These are phyloP conservation scores for Echeveria elegans DNA, from an alignment of 164 flowering plant species.

Conservation along the genomic window DNA sequence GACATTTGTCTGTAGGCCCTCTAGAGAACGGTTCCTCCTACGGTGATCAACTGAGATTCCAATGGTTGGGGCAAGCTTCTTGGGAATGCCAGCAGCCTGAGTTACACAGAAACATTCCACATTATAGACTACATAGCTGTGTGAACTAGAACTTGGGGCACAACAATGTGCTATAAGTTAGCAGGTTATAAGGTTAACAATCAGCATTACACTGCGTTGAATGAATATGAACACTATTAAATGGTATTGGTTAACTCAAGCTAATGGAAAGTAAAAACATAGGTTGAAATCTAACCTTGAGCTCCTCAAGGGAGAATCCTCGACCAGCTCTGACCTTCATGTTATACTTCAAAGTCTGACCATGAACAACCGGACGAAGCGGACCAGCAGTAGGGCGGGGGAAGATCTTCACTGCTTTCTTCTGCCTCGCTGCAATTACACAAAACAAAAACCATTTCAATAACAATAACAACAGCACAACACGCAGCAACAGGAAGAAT, in stretches of 20 bases:
- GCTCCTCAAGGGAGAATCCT: conserved; percentile 57
- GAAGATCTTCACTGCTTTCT: conserved; percentile 59
- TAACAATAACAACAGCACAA: too few relatives aligned
- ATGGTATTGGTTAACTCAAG: not conserved
- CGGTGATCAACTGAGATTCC: conserved; percentile 79
- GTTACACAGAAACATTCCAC: not conserved
- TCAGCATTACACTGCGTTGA: too few relatives aligned
- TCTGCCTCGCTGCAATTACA: conserved; percentile 40
- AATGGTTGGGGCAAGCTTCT: conserved; percentile 74
- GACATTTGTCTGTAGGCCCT: conserved; percentile 69
- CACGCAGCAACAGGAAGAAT: not conserved
- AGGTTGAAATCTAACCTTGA: conserved; percentile 29
- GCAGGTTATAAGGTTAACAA: too few relatives aligned
- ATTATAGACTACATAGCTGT: not conserved
- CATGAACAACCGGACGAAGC: conserved; percentile 55
- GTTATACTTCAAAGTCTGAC: conserved; percentile 53
- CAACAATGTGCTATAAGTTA: too few relatives aligned
- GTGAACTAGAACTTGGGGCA: too few relatives aligned
- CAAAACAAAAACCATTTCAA: not conserved
- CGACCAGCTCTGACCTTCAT: conserved; percentile 65
- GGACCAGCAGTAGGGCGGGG: conserved; percentile 60
- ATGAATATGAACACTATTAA: too few relatives aligned
- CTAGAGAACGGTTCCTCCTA: conserved; percentile 64
- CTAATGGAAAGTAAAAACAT: not conserved
- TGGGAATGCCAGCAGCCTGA: conserved; percentile 76